Conservation (phyloP, 495 filamentous ascomycete genomes). For the Penicillium tannophilum region DNA sequence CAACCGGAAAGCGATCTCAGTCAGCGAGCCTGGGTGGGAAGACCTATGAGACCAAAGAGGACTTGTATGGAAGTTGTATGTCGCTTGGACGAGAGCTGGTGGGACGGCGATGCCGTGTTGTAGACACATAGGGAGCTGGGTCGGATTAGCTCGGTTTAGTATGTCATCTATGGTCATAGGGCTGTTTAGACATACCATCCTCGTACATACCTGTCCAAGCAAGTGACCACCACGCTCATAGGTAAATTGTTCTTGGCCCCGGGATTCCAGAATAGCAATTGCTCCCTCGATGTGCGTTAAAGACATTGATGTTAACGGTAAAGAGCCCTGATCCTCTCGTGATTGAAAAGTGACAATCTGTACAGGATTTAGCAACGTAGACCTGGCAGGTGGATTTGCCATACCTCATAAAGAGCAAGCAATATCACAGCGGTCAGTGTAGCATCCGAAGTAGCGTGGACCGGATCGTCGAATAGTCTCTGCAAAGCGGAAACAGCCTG, state of each 20-base stretch:
- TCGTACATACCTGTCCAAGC: not conserved
- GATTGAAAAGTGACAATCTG: conserved; percentile 1
- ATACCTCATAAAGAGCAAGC: conserved; percentile 3
- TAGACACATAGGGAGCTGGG: not conserved
- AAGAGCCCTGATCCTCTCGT: not conserved
- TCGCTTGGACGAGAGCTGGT: not conserved
- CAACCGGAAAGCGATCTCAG: not conserved
- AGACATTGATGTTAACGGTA: not conserved
- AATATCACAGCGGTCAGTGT: not conserved
- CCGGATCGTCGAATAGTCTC: not conserved
- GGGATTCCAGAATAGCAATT: not conserved
- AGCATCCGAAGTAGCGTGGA: not conserved
- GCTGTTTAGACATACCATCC: not conserved
- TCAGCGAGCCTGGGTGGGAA: not conserved
- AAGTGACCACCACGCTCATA: conserved; percentile 2
- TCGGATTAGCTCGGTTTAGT: not conserved
- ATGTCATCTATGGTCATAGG: not conserved
- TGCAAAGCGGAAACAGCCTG: not conserved
- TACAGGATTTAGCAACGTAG: too few species aligned
- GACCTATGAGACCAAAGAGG: not conserved
- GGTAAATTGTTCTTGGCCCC: conserved; percentile 1
- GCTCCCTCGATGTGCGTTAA: not conserved
- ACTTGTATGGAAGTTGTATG: not conserved
- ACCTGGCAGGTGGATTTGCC: not conserved
- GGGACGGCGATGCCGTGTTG: not conserved